Evolutionary conservation across 202 grass and related monocot genomes (phyloP), one percentile per base, ranked within the genome.

Genomic region (Zoysia matrella): DNA sequence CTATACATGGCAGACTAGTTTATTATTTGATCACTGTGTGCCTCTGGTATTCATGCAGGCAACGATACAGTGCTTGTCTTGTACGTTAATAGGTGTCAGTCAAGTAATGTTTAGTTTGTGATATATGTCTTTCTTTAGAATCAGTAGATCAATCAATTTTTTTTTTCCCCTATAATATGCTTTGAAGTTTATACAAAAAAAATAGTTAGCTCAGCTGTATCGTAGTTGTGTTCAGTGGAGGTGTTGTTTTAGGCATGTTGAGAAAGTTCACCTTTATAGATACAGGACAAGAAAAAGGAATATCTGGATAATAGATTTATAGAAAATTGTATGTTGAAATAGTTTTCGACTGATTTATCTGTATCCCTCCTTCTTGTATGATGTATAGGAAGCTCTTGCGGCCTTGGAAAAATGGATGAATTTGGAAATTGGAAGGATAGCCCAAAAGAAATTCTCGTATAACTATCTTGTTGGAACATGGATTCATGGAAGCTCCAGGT

Each of bases 21-120:
- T 8, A 44, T 60, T 50, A 43, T 22, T 80, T 30, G 74, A 16
- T 30, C 4, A 36, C 6, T 62, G 15, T 80, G 11, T 56, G 18
- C 1, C 55, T 58, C 18, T 79, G 52, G 41, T 75, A 65, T 42
- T 71, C 43, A 58, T 75, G 77, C 65, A 84, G 76, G 71, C 3
- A 57, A 71, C n/a, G 3, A 44, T 66, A 15, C 11, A 58, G 41
- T 14, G 22, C 8, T 16, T 56, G 15, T 53, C 4, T 11, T 80
- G 45, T 72, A 72, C 46, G 60, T 60, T 75, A 82, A 49, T 65
- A 51, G 50, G 65, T 82, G 22, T 30, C 22, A 30, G 57, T 11
- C 79, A 46, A 30, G 52, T 83, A 46, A 68, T 74, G 53, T 48
- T 83, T 63, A 74, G 16, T 9, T 48, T 60, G n/a, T 72, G 73